Base-by-base conservation (phyloP, 2,329 filamentous ascomycete genomes). In the Arthrobotrys megalospora region DNA sequence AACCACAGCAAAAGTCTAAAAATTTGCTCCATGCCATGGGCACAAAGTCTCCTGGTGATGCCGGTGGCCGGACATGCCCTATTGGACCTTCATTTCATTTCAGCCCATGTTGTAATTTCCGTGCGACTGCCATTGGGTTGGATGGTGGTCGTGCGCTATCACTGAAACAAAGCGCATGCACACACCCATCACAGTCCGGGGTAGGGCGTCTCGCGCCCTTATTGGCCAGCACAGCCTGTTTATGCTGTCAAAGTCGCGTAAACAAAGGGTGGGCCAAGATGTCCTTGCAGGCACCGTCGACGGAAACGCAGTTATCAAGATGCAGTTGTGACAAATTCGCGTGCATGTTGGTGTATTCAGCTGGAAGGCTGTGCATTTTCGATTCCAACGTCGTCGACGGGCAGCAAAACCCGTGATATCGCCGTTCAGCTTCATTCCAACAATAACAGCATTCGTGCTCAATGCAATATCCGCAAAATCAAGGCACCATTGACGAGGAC, bases 11-110 rank as follows among this genome's bases (percentile, higher is more conserved):
- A 63, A 68, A 68, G 47, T 21, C 34, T 41, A 78, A 78, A 78
- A 78, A 77, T 67, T 62, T 77, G 73, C 73, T 70, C 71, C 55
- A 50, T 47, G 21, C 70, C 71, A 62, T 41, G 21, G 58, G 50
- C 43, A 41, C 69, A 66, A 58, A 58, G 60, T 55, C 47, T 72
- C 58, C 69, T 55, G 41, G 48, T 43, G 48, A 64, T 50, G 60
- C 65, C 47, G 64, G 66, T 71, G 48, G 50, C 41, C 48, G 21
- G 75, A 67, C 67, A 78, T 78, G 75, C 75, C 75, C 47, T 52
- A 78, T 78, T 78, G 75, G 67, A 68, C 75, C 75, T 64, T 72
- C 75, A 78, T 72, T 72, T 78, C 62, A 71, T 78, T 78, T 78
- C 67, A 66, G 67, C 67, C 73, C 75, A 72, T 72, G 75, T 34